Evolutionary conservation across 768 basidiomycete genomes (phyloP).

Genomic region (Amanita phalloides): DNA sequence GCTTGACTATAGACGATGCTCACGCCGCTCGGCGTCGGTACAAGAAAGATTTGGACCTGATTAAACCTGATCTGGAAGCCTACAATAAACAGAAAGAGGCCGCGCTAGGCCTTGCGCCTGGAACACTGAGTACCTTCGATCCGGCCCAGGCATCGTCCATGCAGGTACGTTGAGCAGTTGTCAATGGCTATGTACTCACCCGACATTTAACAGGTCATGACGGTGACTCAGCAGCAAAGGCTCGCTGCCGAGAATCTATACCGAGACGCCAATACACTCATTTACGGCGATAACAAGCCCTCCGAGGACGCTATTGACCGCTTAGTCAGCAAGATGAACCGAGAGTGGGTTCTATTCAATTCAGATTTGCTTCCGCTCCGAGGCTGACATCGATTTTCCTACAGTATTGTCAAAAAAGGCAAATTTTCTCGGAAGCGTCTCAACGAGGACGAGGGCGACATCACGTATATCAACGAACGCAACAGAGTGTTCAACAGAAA

Average conservation of each 20-base stretch:
- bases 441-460: constrained; percentile 91
- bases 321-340: constrained; percentile 84
- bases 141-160: constrained; percentile 24
- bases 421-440: constrained; percentile 82
- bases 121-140: constrained; percentile 56
- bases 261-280: constrained; percentile 84
- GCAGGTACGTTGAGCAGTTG: constrained; percentile 20
- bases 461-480: constrained; percentile 98
- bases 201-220: constrained; percentile 31
- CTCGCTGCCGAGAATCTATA: constrained; percentile 77
- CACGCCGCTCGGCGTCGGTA: constrained; percentile 84
- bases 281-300: constrained; percentile 94
- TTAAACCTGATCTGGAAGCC: constrained; percentile 78
- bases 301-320: constrained; percentile 92
- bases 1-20: constrained; percentile 59
- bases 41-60: constrained; percentile 81
- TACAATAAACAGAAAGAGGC: constrained; percentile 90
- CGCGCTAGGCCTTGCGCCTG: constrained; percentile 63
- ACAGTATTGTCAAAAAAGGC: constrained; percentile 79
- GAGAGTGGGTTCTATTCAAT: constrained; percentile 54
- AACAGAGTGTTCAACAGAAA: constrained; percentile 98
- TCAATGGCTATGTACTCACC: not conserved
- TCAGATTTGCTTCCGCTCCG: not conserved
- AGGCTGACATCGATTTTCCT: constrained; percentile 1
- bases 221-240: constrained; percentile 33